phyloP scores from a whole-genome alignment of 345 rosid species.

The Arabidopsis thaliana region DNA sequence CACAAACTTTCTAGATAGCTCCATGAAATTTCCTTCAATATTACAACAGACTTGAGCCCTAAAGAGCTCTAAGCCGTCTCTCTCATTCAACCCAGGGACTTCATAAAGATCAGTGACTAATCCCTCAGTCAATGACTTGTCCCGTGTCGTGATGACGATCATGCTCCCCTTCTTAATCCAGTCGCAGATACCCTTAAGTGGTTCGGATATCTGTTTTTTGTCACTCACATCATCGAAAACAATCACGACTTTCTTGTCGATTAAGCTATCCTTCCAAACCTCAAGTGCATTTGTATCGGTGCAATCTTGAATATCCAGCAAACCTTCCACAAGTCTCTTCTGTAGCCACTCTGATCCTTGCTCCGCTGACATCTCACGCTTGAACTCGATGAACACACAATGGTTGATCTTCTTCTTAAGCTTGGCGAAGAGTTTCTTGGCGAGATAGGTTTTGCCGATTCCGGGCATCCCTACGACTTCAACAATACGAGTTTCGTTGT shows the following conservation, averaged over 20 bases:
- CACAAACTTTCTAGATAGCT: slow-evolving; percentile 29
- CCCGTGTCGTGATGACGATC: slow-evolving; percentile 34
- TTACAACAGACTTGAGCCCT: background rate
- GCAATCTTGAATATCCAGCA: background rate
- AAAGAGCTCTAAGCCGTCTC: slow-evolving; percentile 39
- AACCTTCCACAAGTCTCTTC: slow-evolving; percentile 4
- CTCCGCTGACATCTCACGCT: background rate
- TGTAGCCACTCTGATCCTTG: background rate
- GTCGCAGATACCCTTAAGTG: background rate
- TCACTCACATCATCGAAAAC: slow-evolving; percentile 20
- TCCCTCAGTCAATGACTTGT: slow-evolving; percentile 26
- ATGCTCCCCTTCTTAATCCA: slow-evolving; percentile 39
- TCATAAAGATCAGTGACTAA: background rate
- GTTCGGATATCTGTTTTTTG: slow-evolving; percentile 4
- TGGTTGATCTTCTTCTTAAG: background rate
- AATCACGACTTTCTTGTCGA: background rate
- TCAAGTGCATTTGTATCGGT: background rate
- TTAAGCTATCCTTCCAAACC: background rate
- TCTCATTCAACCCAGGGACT: slow-evolving; percentile 18
- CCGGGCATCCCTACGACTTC: slow-evolving; percentile 33
- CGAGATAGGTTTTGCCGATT: slow-evolving; percentile 39
- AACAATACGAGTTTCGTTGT: slow-evolving; percentile 23
- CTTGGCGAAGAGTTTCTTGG: background rate
- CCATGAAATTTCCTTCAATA: background rate
- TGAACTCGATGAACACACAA: background rate